These are phyloP conservation scores for Paraconiothyrium sp. DNA, from an alignment of 2,329 filamentous ascomycete genomes.

Conservation along the genomic window DNA sequence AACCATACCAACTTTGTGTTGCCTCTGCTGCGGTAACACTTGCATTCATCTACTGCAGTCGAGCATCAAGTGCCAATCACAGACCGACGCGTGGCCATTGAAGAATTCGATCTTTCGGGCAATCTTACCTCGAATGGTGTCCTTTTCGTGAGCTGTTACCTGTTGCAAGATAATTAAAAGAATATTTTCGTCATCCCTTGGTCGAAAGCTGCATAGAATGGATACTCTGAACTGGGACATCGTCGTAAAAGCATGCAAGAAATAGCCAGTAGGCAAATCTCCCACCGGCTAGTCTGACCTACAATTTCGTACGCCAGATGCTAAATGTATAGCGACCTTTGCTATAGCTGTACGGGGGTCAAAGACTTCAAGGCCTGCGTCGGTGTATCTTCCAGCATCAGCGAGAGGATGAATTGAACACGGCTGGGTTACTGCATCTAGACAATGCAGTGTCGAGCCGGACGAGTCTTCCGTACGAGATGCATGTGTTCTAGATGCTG, in stretches of 20 bases:
- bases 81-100: too few species aligned
- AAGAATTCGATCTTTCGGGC: too few species aligned
- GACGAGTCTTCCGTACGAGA: neutral
- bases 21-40: too few species aligned
- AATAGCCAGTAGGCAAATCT: slow-evolving; percentile 1
- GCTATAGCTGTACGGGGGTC: neutral
- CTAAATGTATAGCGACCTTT: neutral
- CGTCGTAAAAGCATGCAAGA: neutral
- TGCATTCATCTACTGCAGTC: too few species aligned
- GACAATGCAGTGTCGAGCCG: neutral
- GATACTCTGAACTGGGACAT: neutral
- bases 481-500: neutral
- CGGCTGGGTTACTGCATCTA: neutral
- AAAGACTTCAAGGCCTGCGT: neutral
- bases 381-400: neutral
- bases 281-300: slow-evolving; percentile 6
- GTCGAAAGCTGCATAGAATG: neutral
- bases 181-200: too few species aligned
- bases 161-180: too few species aligned
- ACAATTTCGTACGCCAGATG: neutral
- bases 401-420: neutral
- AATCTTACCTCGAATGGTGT: too few species aligned
- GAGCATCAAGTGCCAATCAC: too few species aligned
- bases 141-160: neutral
- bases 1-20: neutral